Evolutionary conservation across 345 rosid species (phyloP).

Genomic region (Dipteronia sinensis): DNA sequence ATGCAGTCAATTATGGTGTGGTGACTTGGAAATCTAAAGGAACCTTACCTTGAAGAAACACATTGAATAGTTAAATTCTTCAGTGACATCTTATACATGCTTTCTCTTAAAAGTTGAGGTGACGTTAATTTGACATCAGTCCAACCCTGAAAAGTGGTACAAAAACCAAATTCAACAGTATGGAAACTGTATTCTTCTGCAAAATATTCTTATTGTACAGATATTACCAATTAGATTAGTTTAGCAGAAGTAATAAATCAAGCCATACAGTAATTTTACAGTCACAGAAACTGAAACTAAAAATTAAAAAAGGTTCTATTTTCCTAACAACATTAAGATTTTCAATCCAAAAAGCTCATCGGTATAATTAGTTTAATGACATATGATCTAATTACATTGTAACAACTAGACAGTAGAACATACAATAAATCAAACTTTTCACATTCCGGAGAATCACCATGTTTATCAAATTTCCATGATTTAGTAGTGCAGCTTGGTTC

Average conservation of each 20-base stretch:
- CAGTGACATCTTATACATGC: constrained; percentile 71
- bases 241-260: neutral
- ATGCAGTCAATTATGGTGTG: neutral
- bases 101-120: constrained; percentile 90
- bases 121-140: constrained; percentile 86
- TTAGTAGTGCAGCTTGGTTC: too few species aligned
- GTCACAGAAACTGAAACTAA: neutral
- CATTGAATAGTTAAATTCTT: constrained; percentile 61
- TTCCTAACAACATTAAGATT: neutral
- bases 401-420: too few species aligned
- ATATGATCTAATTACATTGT: too few species aligned
- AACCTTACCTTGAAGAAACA: constrained; percentile 68
- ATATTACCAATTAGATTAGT: neutral
- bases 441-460: too few species aligned
- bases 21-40: neutral
- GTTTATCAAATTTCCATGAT: too few species aligned
- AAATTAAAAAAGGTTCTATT: neutral
- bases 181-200: neutral
- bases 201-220: neutral
- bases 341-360: too few species aligned
- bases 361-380: too few species aligned
- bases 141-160: constrained; percentile 55
- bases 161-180: constrained; percentile 8
- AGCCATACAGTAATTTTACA: neutral
- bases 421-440: too few species aligned